phyloP scores from a whole-genome alignment of 768 basidiomycete species.

The Rhizopogon sp. region DNA sequence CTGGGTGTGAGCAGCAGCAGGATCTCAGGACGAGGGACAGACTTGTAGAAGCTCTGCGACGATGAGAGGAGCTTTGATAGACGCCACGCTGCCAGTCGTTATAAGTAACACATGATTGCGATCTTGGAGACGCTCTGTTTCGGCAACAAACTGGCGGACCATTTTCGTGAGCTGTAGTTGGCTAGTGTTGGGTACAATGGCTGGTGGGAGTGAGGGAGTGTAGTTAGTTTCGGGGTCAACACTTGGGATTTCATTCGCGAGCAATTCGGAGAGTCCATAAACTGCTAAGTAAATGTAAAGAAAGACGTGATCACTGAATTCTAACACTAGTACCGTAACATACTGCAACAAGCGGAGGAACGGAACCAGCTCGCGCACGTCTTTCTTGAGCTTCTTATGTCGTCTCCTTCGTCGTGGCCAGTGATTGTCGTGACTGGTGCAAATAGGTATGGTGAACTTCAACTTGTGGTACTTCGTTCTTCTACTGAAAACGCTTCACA shows the following conservation, averaged over 20 bases:
- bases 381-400: constrained; percentile 19
- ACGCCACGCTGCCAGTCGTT: constrained; percentile 93
- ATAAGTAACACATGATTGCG: constrained; percentile 70
- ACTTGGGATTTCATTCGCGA: too few relatives aligned
- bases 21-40: neutral
- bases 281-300: too few relatives aligned
- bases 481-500: too few relatives aligned
- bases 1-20: neutral
- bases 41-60: constrained; percentile 68
- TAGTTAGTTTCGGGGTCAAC: too few relatives aligned
- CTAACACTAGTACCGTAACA: neutral
- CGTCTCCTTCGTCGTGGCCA: constrained; percentile 26
- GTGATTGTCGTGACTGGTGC: constrained; percentile 68
- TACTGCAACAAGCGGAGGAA: neutral
- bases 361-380: neutral
- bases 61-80: constrained; percentile 90
- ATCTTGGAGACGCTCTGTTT: constrained; percentile 20
- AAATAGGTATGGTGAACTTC: constrained; percentile 45
- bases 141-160: constrained; percentile 18
- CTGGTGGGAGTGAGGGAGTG: too few relatives aligned
- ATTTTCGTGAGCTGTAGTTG: too few relatives aligned
- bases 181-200: too few relatives aligned
- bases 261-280: too few relatives aligned
- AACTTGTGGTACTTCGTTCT: neutral
- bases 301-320: neutral